Conservation (phyloP, 768 basidiomycete genomes). For the Boletellus ananas region DNA sequence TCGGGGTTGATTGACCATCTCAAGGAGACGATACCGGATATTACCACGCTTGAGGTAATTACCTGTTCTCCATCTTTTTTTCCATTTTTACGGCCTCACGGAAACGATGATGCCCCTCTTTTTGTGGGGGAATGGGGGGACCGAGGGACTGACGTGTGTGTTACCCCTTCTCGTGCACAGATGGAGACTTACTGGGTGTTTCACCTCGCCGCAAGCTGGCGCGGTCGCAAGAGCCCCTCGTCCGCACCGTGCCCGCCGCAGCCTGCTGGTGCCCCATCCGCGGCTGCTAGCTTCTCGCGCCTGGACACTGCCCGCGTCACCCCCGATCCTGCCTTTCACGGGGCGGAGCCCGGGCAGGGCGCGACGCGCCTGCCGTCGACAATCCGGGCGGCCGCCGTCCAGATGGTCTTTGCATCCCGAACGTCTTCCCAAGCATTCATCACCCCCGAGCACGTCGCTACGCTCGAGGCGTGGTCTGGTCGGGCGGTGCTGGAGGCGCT, state of each 20-base stretch:
- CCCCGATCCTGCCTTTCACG: not conserved
- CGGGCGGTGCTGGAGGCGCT: constrained; percentile 59
- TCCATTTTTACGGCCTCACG: not conserved
- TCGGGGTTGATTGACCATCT: constrained; percentile 56
- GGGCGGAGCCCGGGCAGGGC: not conserved
- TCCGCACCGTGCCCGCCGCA: constrained; percentile 38
- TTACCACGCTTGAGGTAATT: constrained; percentile 67
- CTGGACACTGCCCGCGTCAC: constrained; percentile 5
- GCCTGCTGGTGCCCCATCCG: constrained; percentile 41
- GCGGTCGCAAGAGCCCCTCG: constrained; percentile 26
- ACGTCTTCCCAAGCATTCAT: constrained; percentile 65
- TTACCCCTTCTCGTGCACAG: constrained; percentile 34
- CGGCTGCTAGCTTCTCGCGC: constrained; percentile 14
- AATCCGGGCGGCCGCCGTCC: constrained; percentile 74
- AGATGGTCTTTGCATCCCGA: constrained; percentile 81
- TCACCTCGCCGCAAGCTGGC: constrained; percentile 75
- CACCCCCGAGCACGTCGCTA: constrained; percentile 57
- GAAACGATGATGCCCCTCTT: not conserved
- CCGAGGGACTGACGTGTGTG: not conserved
- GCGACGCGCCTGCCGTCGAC: constrained; percentile 16
- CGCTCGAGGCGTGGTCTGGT: constrained; percentile 60
- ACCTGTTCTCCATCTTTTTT: too few species aligned
- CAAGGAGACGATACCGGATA: constrained; percentile 43
- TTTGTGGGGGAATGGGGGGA: too few species aligned
- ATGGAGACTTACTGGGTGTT: constrained; percentile 85